A percentile compares a stretch with the other conserved stretches of the same genome.
Evolutionary conservation across 495 filamentous ascomycete genomes (phyloP).

Genomic region (Trichoderma gamsii): DNA sequence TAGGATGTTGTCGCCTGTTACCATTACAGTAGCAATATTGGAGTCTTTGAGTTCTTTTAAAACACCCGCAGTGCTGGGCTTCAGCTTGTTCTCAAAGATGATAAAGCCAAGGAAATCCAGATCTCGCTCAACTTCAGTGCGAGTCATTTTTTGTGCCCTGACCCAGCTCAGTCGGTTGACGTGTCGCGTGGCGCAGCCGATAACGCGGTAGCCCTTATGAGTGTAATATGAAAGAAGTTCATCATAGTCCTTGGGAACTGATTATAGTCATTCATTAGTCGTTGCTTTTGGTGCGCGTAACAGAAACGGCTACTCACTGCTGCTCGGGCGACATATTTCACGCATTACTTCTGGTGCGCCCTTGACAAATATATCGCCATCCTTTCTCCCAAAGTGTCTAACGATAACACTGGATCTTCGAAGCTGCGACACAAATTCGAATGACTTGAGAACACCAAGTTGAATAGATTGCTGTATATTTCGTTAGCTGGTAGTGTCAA

Average conservation of each 20-base stretch:
- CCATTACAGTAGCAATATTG: constrained; percentile 89
- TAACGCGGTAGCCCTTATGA: constrained; percentile 93
- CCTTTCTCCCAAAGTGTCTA: constrained; percentile 70
- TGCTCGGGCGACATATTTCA: constrained; percentile 78
- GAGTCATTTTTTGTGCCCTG: constrained; percentile 87
- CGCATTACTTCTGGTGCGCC: constrained; percentile 95
- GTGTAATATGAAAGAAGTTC: constrained; percentile 85
- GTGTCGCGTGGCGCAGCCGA: constrained; percentile 88
- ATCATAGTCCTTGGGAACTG: constrained; percentile 87
- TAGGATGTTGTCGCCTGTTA: constrained; percentile 96
- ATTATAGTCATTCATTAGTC: constrained; percentile 13
- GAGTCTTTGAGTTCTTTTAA: constrained; percentile 79
- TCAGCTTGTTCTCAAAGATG: constrained; percentile 97
- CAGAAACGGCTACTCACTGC: constrained; percentile 49
- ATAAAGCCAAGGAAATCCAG: constrained; percentile 92
- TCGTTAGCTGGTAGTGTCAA: constrained; percentile 18
- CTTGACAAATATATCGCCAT: constrained; percentile 86
- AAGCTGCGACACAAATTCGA: constrained; percentile 96
- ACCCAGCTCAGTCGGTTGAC: constrained; percentile 83
- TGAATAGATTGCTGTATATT: constrained; percentile 50
- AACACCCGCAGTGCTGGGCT: constrained; percentile 68
- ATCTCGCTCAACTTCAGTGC: constrained; percentile 71
- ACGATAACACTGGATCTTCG: constrained; percentile 91
- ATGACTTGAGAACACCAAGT: constrained; percentile 78
- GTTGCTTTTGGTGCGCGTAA: not conserved